Conservation (phyloP, 345 rosid genomes). For the Pseudoturritis turrita region DNA sequence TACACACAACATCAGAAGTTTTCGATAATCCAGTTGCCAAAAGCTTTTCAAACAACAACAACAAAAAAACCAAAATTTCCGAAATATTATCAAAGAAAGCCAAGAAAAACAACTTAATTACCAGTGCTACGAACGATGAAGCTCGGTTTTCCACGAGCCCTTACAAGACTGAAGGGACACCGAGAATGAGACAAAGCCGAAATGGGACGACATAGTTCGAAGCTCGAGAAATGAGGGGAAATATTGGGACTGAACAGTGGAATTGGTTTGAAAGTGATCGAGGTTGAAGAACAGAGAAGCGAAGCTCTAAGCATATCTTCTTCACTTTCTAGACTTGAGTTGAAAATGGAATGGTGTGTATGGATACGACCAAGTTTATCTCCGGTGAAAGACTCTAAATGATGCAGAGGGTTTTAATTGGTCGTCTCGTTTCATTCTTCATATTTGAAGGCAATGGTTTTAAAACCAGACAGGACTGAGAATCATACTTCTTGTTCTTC, state of each 20-base stretch:
- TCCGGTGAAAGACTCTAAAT: neutral
- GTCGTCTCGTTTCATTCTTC: neutral
- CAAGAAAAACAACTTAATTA: neutral
- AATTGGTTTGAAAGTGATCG: conserved; percentile 29
- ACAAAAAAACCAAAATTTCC: neutral
- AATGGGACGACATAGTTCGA: neutral
- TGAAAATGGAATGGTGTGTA: neutral
- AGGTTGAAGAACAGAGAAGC: conserved; percentile 39
- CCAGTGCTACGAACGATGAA: conserved; percentile 41
- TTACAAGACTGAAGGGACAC: conserved; percentile 23
- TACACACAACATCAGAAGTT: neutral
- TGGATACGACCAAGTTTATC: conserved; percentile 1
- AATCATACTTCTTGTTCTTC: neutral
- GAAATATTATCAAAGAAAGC: neutral
- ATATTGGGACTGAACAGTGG: neutral
- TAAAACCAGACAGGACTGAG: neutral
- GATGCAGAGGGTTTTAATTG: neutral
- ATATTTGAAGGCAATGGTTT: neutral
- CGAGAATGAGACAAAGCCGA: conserved; percentile 27
- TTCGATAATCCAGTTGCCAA: neutral
- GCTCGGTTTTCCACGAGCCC: conserved; percentile 14
- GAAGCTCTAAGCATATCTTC: conserved; percentile 40
- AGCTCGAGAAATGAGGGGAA: neutral
- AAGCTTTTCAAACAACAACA: too few relatives aligned
- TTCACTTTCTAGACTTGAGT: neutral